Evolutionary conservation across 345 rosid species (phyloP).

Genomic region (Geranium brycei): DNA sequence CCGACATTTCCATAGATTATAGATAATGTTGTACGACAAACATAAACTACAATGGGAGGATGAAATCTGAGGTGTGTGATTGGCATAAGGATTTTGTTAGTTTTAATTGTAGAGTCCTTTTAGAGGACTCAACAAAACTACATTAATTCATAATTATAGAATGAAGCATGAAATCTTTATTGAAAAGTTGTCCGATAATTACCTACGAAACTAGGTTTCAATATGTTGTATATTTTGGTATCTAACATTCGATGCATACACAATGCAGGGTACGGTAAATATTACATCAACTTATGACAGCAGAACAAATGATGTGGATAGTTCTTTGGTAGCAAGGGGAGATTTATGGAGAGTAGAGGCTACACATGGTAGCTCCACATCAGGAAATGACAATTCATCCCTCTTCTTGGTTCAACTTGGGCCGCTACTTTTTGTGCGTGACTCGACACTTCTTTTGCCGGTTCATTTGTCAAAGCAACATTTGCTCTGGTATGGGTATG

Average conservation of each 20-base stretch:
- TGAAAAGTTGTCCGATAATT: too few species aligned
- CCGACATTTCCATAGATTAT: too few species aligned
- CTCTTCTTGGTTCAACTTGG: slow-evolving; percentile 93
- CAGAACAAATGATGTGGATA: slow-evolving; percentile 54
- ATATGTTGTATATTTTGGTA: not conserved
- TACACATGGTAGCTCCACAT: slow-evolving; percentile 47
- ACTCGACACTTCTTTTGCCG: slow-evolving; percentile 78
- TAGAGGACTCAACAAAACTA: too few species aligned
- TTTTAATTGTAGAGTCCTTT: too few species aligned
- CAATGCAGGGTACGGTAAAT: slow-evolving; percentile 55
- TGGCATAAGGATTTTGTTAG: too few species aligned
- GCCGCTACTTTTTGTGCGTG: slow-evolving; percentile 77
- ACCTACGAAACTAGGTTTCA: not conserved
- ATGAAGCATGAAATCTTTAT: too few species aligned
- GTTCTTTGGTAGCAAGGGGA: slow-evolving; percentile 80
- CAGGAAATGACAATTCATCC: slow-evolving; percentile 58
- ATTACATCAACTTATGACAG: slow-evolving; percentile 76
- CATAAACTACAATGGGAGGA: too few species aligned
- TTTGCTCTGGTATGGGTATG: slow-evolving; percentile 97
- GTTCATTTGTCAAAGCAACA: slow-evolving; percentile 90
- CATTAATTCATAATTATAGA: too few species aligned
- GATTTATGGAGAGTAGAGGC: slow-evolving; percentile 94
- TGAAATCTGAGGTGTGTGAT: too few species aligned
- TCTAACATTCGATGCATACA: slow-evolving; percentile 3
- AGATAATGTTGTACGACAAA: too few species aligned